phyloP scores from a whole-genome alignment of 192 early-diverging fungal species.

The Entomortierella chlamydospora region DNA sequence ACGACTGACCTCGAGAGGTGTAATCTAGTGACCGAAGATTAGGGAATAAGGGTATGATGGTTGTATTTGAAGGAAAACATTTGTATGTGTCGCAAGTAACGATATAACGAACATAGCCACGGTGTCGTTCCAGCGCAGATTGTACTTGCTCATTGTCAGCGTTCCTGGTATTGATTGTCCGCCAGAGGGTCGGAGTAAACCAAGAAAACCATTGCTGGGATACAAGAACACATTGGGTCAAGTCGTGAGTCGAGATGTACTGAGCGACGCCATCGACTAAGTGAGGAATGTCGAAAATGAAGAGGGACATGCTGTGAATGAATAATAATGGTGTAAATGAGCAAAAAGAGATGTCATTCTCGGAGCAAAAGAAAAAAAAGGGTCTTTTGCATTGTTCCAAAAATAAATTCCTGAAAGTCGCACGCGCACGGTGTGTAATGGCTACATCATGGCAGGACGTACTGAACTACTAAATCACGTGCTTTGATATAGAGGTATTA shows the following conservation, averaged over 20 bases:
- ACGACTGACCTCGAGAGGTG: too few relatives aligned
- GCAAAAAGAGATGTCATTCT: neutral
- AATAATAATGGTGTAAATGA: conserved; percentile 1
- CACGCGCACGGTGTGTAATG: too few relatives aligned
- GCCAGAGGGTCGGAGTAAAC: neutral
- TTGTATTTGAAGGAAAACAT: neutral
- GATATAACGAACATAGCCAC: neutral
- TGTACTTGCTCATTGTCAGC: neutral
- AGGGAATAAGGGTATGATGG: neutral
- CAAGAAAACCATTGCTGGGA: neutral
- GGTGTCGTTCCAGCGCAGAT: neutral
- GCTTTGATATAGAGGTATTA: too few relatives aligned
- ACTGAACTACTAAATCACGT: too few relatives aligned
- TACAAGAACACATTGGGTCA: neutral
- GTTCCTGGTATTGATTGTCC: neutral
- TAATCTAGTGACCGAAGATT: neutral
- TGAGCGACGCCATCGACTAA: neutral
- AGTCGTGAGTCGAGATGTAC: neutral
- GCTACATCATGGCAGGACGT: too few relatives aligned
- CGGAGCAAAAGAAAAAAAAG: too few relatives aligned
- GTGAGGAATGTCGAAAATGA: neutral
- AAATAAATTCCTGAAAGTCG: too few relatives aligned
- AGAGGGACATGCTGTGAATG: neutral
- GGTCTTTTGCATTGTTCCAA: too few relatives aligned
- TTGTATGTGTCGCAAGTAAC: neutral